Conservation (phyloP, 768 basidiomycete species). For the Auricularia cornea region DNA sequence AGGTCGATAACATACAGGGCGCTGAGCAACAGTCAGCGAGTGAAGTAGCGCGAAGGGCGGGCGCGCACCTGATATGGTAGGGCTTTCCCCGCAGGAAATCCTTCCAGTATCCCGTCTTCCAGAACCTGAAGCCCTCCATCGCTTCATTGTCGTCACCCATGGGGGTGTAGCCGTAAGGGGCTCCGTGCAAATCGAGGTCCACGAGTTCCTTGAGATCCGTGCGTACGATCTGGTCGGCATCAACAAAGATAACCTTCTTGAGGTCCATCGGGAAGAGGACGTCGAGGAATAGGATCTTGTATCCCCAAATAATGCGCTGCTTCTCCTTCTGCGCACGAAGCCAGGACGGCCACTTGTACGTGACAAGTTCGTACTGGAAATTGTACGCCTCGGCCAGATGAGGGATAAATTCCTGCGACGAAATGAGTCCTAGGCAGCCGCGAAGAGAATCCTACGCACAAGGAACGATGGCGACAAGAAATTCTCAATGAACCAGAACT, state of each 20-base stretch:
- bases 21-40: conserved; percentile 30
- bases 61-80: conserved; percentile 86
- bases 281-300: conserved; percentile 98
- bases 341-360: conserved; percentile 99
- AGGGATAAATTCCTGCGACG: conserved; percentile 79
- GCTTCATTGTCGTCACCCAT: conserved; percentile 95
- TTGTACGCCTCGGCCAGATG: conserved; percentile 84
- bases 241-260: conserved; percentile 98
- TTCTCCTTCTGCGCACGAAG: conserved; percentile 95
- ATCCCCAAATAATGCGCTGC: conserved; percentile 97
- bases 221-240: conserved; percentile 95
- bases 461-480: conserved; percentile 97
- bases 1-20: conserved; percentile 95
- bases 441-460: conserved; percentile 33
- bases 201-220: conserved; percentile 92
- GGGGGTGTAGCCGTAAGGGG: conserved; percentile 92
- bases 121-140: conserved; percentile 98
- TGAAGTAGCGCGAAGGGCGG: neutral
- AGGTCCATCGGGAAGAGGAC: conserved; percentile 98
- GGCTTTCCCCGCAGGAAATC: conserved; percentile 75
- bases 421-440: neutral
- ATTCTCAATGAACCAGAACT: conserved; percentile 99
- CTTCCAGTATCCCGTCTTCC: conserved; percentile 96
- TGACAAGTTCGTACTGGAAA: conserved; percentile 95
- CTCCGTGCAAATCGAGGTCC: conserved; percentile 86